Conservation (phyloP, 1,139 yeast species). For the Pichia sp. region DNA sequence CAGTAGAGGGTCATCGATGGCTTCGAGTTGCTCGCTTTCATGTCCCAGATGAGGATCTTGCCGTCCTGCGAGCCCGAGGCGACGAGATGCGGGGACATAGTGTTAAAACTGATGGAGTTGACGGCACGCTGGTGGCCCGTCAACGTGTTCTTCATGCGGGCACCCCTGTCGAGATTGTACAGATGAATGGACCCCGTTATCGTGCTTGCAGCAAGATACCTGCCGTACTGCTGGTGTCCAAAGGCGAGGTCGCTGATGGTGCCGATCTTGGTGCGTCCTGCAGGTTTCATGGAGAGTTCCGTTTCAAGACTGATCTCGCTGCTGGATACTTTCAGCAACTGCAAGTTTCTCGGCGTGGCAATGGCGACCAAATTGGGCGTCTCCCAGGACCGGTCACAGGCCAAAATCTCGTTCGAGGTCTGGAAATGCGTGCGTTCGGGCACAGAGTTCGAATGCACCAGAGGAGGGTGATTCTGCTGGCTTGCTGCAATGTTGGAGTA, state of each 20-base stretch:
- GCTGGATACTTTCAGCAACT: conserved; percentile 42
- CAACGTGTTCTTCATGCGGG: conserved; percentile 43
- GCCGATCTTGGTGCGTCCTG: conserved; percentile 40
- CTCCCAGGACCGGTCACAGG: conserved; percentile 39
- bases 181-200: conserved; percentile 49
- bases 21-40: conserved; percentile 49
- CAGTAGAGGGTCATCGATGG: conserved; percentile 48
- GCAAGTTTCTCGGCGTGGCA: conserved; percentile 58
- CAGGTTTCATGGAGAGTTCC: conserved; percentile 33
- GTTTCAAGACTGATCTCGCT: conserved; percentile 35
- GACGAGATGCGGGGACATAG: conserved; percentile 52
- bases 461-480: neutral
- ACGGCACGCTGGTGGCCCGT: conserved; percentile 78
- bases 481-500: neutral
- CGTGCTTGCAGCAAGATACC: conserved; percentile 46
- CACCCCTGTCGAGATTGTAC: conserved; percentile 43
- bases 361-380: conserved; percentile 46
- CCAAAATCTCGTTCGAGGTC: conserved; percentile 33
- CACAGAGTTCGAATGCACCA: neutral
- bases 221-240: conserved; percentile 42
- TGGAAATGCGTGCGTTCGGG: conserved; percentile 30
- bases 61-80: conserved; percentile 94
- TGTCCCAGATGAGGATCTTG: conserved; percentile 81
- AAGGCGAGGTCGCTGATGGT: conserved; percentile 46
- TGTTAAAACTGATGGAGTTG: conserved; percentile 70